Conservation (phyloP, 495 filamentous ascomycete species). For the Corynascus novoguineensis region DNA sequence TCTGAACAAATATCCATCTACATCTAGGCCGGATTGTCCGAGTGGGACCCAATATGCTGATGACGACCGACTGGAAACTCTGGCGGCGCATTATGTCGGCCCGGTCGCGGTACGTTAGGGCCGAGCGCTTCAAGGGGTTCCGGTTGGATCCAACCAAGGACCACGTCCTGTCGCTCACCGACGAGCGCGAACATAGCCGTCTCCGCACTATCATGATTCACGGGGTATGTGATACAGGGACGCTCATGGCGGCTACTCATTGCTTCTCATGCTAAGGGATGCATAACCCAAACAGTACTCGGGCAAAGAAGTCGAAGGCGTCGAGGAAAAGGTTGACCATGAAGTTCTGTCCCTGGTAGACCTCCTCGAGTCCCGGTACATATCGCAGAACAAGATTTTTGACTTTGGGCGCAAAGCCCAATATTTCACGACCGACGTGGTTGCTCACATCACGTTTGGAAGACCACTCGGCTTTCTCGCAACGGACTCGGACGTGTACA, state of each 20-base stretch:
- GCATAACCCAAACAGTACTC: background rate
- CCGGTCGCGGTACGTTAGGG: background rate
- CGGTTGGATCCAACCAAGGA: background rate
- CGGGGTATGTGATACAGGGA: background rate
- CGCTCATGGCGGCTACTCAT: background rate
- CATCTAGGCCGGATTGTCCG: background rate
- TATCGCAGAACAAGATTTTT: constrained; percentile 19
- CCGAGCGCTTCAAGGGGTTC: background rate
- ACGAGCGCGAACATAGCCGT: background rate
- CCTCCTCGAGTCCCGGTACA: constrained; percentile 1
- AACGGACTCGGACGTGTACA: constrained; percentile 25
- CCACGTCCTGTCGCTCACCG: background rate
- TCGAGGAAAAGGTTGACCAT: background rate
- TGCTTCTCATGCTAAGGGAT: background rate
- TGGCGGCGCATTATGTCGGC: background rate
- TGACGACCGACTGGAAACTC: background rate
- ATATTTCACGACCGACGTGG: constrained; percentile 21
- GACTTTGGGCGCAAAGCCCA: constrained; percentile 35
- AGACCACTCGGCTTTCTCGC: constrained; percentile 31
- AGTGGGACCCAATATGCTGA: background rate
- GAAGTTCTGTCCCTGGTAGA: constrained; percentile 1
- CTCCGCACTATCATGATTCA: background rate
- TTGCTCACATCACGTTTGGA: constrained; percentile 25
- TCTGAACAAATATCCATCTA: too few species aligned
- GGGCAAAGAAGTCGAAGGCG: background rate